Evolutionary conservation across 306 rosid species (phyloP), one percentile per base, ranked within the genome.

Genomic region (Casuarina equisetifolia): DNA sequence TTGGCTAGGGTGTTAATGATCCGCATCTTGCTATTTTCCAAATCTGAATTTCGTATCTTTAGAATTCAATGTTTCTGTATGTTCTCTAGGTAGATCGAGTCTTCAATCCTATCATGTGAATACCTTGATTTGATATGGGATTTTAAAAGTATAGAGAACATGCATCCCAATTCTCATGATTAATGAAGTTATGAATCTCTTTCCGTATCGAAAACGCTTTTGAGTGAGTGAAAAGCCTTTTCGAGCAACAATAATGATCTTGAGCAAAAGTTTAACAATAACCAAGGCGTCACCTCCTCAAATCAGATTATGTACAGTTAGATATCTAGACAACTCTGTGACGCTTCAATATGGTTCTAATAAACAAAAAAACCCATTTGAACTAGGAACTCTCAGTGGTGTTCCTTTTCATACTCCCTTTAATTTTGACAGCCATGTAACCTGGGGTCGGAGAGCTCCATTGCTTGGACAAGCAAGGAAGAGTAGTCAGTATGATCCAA

Each of bases 381-480:
- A 69, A 66, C 16, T 13, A 50, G 71, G 71, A 42, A 1, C 17
- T 66, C 40, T n/a, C 38, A 82, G 76, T 72, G 71, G 73, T 44
- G 38, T n/a, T 69, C 35, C 51, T 74, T 46, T 40, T 78, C 80
- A 4, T 12, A 35, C 39, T 36, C 32, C 32, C 0, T 25, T 25
- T 25, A 25, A 25, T 25, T 25, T 25, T 25, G 32, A 25, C 1
- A 25, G 32, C 32, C 32, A 25, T 71, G 55, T 88, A 72, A 96
- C 82, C 99, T 87, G 77, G 99, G 99, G 79, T 98, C 98, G 69
- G 99, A 96, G 76, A 96, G 99, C 78, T 96, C 99, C 99, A 96
- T 91, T 66, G 98, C 97, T 84, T 96, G 97, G 15, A 92, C 94
- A 69, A 96, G 98, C 87, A 96, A 76, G 53, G 99, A 92, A 79